Conservation (phyloP, 2,329 filamentous ascomycete genomes). For the Ciborinia camelliae region DNA sequence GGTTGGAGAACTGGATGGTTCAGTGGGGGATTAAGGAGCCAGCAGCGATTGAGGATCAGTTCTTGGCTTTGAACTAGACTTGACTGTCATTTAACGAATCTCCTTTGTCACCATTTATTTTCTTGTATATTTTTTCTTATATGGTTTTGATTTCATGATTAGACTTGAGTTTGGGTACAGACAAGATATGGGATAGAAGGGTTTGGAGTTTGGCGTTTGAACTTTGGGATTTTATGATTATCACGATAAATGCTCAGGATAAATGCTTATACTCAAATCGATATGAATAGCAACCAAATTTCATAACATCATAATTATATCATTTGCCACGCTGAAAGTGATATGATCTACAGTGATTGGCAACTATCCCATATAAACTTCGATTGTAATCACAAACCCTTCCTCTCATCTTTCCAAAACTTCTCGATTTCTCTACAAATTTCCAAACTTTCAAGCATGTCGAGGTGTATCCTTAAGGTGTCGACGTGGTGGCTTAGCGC, state of each 20-base stretch:
- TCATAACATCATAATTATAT: neutral
- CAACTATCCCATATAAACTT: neutral
- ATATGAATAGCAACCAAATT: too few relatives aligned
- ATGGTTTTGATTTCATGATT: neutral
- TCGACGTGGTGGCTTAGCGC: neutral
- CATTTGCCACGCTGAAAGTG: neutral
- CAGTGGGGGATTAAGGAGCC: constrained; percentile 43
- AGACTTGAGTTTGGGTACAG: constrained; percentile 11
- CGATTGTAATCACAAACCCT: neutral
- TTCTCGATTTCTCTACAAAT: too few relatives aligned
- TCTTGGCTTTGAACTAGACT: constrained; percentile 13
- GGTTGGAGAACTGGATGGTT: constrained; percentile 49
- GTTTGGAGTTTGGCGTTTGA: constrained; percentile 9
- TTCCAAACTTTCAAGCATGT: neutral
- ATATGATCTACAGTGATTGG: neutral
- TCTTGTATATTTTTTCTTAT: neutral
- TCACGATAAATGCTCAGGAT: too few relatives aligned
- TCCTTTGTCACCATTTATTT: neutral
- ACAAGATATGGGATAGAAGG: constrained; percentile 7
- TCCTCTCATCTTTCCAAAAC: neutral
- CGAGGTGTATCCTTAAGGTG: neutral
- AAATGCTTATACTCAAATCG: too few relatives aligned
- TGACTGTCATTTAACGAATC: neutral
- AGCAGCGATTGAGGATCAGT: neutral
- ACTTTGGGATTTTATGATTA: too few relatives aligned